Evolutionary conservation across 225 moss, liverwort and hornwort genomes (phyloP), one percentile per base, ranked within the genome.

Genomic region (Physcomitrium patens): DNA sequence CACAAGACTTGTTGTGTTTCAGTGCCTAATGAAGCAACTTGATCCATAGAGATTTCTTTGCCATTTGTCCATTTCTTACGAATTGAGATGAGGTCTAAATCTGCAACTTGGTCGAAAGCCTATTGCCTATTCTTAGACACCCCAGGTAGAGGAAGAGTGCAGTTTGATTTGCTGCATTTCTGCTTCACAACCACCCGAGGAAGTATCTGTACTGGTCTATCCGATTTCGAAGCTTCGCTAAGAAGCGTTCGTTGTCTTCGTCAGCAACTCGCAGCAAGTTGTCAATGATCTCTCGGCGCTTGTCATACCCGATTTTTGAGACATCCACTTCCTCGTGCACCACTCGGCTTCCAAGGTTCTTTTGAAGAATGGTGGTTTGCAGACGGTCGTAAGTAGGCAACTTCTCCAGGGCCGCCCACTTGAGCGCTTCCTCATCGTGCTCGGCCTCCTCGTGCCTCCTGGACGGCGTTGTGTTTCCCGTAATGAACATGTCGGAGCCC

Each of bases 251-350:
- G 65, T 95, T 92, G 85, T 87, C 82, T 52, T 91, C 82, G 1
- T 90, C 87, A 0, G 83, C 80, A 11, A 86, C 87, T 18, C 64
- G 75, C 44, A 95, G 86, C 77, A 93, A 19, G 74, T 88, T 84
- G 10, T 86, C 79, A 0, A 95, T 86, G 8, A 95, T 86, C 66
- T 81, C 68, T 42, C 90, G 76, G 15, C 86, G 85, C 31, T 90
- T 83, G 20, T 81, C 89, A 1, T 83, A 82, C 18, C 87, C 93
- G 17, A 95, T 86, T 20, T 71, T 79, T 18, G 89, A 81, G 16
- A 95, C 89, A 81, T 95, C 91, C 50, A 93, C 81, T 70, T 93
- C 83, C 76, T 93, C 83, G 14, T 89, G 92, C 58, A 83, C 78
- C 12, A 86, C 81, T 31, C 87, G 82, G 79, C 88, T 91, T 16